Base-by-base conservation (phyloP, 2,329 filamentous ascomycete genomes). In the Rhinocladiella mackenziei region DNA sequence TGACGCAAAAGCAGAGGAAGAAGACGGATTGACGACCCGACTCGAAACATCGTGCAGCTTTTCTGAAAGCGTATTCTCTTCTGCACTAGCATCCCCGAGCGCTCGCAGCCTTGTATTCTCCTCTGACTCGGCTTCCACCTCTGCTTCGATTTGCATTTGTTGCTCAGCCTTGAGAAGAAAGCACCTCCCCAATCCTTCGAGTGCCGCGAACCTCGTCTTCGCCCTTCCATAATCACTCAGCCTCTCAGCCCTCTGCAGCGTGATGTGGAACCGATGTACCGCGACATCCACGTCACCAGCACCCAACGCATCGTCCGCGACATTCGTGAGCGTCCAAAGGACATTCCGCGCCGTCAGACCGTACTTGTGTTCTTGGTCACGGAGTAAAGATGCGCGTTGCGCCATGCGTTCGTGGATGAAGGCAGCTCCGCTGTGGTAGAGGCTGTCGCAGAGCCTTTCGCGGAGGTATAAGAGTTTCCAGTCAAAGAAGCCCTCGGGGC, bases 241-340 rank as follows among this genome's bases (percentile, higher is more conserved):
- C 9, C n/a, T 26, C n/a, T 45, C 26, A 9, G 45, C 28, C 9
- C 41, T 22, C 2, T 18, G 28, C 9, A 49, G 23, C 17, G 41
- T 31, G n/a, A 39, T 18, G 9, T 26, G 8, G 23, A 40, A 49
- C 20, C 32, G 19, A 2, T 13, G 20, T n/a, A 35, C 37, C 4
- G 45, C 45, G 9, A 3, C 18, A 9, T 45, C 40, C 9, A 39
- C 14, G 17, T 41, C 31, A 4, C 31, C 40, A n/a, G 15, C 11
- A 3, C 25, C 30, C 11, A 49, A 31, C 9, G 25, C 28, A 30
- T 49, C 45, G 31, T 49, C 45, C 3, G 45, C 45, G 15, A 49
- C 41, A 20, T 49, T 49, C 13, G 41, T 49, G 29, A 49, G 22
- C 4, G 45, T 49, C 35, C 41, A 49, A 19, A 49, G 26, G 2